phyloP scores from a whole-genome alignment of 495 filamentous ascomycete genomes.

The Ramalina peruviana region DNA sequence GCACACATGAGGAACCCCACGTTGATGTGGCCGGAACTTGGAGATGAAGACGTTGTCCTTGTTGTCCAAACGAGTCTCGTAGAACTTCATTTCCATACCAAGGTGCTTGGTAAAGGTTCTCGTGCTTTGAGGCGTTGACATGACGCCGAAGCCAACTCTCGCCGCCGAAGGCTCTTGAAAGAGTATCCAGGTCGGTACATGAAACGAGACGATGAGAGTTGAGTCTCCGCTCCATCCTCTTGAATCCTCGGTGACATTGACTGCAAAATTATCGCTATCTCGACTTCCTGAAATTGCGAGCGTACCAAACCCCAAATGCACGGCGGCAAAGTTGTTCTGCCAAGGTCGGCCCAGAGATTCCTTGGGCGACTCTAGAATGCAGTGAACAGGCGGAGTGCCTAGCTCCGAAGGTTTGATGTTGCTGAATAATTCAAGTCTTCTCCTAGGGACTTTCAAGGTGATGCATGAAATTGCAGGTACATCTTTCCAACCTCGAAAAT shows the following conservation, averaged over 20 bases:
- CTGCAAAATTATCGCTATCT: conserved; percentile 15
- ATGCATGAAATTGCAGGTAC: conserved; percentile 23
- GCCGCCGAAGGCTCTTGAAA: conserved; percentile 13
- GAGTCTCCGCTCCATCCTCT: conserved; percentile 23
- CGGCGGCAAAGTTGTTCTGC: conserved; percentile 15
- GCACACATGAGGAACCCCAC: conserved; percentile 6
- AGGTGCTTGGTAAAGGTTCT: conserved; percentile 7
- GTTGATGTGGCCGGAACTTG: conserved; percentile 19
- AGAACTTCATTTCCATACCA: conserved; percentile 12
- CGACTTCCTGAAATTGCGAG: conserved; percentile 14
- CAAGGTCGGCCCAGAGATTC: conserved; percentile 4
- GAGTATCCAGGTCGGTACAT: conserved; percentile 20
- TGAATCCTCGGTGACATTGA: conserved; percentile 18
- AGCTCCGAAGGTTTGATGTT: conserved; percentile 7
- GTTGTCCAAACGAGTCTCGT: conserved; percentile 15
- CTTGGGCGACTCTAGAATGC: conserved; percentile 11
- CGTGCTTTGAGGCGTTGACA: conserved; percentile 2
- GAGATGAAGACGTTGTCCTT: conserved; percentile 22
- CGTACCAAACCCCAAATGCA: conserved; percentile 25
- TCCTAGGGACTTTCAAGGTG: conserved; percentile 23
- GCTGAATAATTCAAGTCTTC: conserved; percentile 8
- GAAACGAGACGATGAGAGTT: conserved; percentile 27
- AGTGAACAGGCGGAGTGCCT: conserved; percentile 14
- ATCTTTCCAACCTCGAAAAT: conserved; percentile 16
- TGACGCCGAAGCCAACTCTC: conserved; percentile 15